These are phyloP conservation scores for Gossypium davidsonii DNA, from an alignment of 441 rosid genomes.

Conservation along the genomic window DNA sequence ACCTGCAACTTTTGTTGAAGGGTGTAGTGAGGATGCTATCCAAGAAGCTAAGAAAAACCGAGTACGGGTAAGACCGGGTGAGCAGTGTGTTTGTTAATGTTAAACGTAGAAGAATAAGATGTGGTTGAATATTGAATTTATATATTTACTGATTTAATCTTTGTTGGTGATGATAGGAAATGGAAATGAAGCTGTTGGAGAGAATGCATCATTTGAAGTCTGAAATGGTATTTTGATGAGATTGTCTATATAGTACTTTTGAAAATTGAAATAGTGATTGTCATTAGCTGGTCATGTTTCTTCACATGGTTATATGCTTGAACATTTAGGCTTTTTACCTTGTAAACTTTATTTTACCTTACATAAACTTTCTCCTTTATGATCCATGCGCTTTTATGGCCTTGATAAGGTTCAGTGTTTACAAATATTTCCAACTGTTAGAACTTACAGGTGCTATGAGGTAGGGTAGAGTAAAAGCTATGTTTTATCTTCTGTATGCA, in stretches of 20 bases:
- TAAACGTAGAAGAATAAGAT: conserved; percentile 2
- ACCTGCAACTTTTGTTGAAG: conserved; percentile 83
- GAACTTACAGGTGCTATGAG: background rate
- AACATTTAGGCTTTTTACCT: background rate
- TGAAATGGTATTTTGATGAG: conserved; percentile 59
- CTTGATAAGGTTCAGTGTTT: background rate
- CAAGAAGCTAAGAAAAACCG: conserved; percentile 86
- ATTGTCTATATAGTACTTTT: background rate
- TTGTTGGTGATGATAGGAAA: conserved; percentile 55
- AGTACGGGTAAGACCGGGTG: conserved; percentile 63
- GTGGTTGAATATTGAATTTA: conserved; percentile 15
- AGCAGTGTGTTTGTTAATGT: conserved; percentile 17
- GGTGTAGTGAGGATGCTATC: conserved; percentile 74
- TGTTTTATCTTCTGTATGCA: background rate
- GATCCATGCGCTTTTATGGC: background rate
- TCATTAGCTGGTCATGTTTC: background rate
- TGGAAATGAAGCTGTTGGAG: conserved; percentile 80
- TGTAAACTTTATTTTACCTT: background rate
- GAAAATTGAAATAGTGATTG: background rate
- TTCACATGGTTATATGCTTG: background rate
- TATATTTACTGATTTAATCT: conserved; percentile 1
- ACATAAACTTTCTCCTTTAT: background rate
- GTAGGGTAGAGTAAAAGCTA: background rate
- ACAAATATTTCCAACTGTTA: background rate
- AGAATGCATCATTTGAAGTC: conserved; percentile 56